These are phyloP conservation scores for Pseudocercospora crystallina DNA, from an alignment of 2,329 filamentous ascomycete genomes.

Conservation along the genomic window DNA sequence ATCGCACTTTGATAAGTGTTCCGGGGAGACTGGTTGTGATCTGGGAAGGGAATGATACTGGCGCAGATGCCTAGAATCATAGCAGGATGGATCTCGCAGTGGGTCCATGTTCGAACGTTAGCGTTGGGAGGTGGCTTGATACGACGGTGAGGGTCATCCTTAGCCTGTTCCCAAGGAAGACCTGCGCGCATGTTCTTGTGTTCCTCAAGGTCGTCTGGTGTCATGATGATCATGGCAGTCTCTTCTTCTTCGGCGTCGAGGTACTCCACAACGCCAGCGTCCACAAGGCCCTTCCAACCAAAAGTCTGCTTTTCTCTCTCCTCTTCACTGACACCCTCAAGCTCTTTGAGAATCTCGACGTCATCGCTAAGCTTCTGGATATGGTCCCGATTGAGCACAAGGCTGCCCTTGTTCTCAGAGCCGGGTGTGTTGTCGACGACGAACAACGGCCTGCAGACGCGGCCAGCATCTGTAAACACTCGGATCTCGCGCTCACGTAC, in stretches of 20 bases:
- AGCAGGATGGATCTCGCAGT: constrained; percentile 98
- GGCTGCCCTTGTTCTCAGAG: constrained; percentile 70
- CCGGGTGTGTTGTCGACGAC: constrained; percentile 84
- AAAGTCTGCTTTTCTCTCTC: constrained; percentile 63
- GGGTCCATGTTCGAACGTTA: constrained; percentile 88
- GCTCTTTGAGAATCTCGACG: constrained; percentile 51
- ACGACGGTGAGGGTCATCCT: constrained; percentile 74
- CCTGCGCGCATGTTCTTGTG: constrained; percentile 43
- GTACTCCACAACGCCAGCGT: constrained; percentile 87
- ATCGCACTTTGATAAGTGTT: constrained; percentile 98
- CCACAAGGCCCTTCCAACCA: constrained; percentile 85
- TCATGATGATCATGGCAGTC: constrained; percentile 99
- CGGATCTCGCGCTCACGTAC: constrained; percentile 98
- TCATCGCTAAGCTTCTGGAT: constrained; percentile 75
- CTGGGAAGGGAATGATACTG: constrained; percentile 98
- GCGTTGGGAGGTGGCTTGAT: constrained; percentile 86
- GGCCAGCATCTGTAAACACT: constrained; percentile 94
- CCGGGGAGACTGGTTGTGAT: constrained; percentile 97
- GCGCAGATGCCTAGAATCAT: constrained; percentile 99
- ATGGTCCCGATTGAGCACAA: constrained; percentile 83
- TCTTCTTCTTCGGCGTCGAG: constrained; percentile 98
- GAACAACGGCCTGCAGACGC: constrained; percentile 90
- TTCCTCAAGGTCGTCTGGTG: constrained; percentile 84
- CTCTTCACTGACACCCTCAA: constrained; percentile 55
- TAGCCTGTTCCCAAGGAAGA: constrained; percentile 52